A percentile compares a stretch with the other conserved stretches of the same genome.
Evolutionary conservation across 352 stramenopile genomes (phyloP).

Genomic region (Pythium diclinum): DNA sequence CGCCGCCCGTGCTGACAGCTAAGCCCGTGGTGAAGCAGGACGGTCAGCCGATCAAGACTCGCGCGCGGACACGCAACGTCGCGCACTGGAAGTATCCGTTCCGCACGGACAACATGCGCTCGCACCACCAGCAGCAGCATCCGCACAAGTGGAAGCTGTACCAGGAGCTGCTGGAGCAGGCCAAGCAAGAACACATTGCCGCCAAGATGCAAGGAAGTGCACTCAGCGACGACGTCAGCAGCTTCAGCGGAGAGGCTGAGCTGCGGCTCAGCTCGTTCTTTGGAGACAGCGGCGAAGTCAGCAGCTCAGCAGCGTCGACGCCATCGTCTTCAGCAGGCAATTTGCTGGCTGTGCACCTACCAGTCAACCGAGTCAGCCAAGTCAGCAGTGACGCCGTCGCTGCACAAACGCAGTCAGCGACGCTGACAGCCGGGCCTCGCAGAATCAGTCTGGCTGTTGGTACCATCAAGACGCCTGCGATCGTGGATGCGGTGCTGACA

Average conservation of each 20-base stretch:
- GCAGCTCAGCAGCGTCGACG: no score
- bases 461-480: neutral
- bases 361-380: neutral
- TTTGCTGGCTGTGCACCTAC: no score
- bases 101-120: conserved; percentile 42
- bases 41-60: conserved; percentile 22
- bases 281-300: conserved; percentile 3
- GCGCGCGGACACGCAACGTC: conserved; percentile 35
- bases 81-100: conserved; percentile 36
- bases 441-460: no score
- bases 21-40: conserved; percentile 12
- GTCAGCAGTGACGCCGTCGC: neutral
- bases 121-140: conserved; percentile 39
- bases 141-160: conserved; percentile 33
- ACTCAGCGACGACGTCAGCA: no score
- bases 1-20: neutral
- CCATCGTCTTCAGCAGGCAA: no score
- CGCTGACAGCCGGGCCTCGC: neutral
- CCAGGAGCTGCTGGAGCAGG: conserved; percentile 26
- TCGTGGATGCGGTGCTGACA: conserved; percentile 29
- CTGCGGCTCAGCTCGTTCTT: conserved; percentile 25
- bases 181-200: conserved; percentile 20
- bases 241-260: neutral
- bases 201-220: neutral
- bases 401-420: conserved; percentile 4